Percentiles rank a stretch among this genome's conserved stretches.
Evolutionary conservation across 202 grass and related monocot species (phyloP).

Genomic region (Eragrostis tef): DNA sequence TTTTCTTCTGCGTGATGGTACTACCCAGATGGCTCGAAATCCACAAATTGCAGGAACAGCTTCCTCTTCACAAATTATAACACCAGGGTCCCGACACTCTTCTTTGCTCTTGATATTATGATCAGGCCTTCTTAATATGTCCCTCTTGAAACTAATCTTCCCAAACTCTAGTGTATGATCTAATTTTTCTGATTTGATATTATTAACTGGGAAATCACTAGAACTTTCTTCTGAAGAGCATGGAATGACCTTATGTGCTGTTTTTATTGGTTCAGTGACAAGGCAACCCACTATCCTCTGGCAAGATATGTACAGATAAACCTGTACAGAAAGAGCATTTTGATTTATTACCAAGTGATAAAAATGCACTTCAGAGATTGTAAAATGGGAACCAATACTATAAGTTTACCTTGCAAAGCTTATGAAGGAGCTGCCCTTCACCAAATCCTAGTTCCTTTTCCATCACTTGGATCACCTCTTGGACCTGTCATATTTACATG

Average conservation of each 20-base stretch:
- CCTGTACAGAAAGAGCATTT: slow-evolving; percentile 46
- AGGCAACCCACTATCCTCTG: slow-evolving; percentile 84
- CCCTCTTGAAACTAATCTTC: slow-evolving; percentile 77
- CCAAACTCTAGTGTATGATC: slow-evolving; percentile 72
- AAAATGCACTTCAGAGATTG: background rate
- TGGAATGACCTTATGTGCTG: slow-evolving; percentile 71
- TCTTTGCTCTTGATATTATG: slow-evolving; percentile 44
- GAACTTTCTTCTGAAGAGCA: slow-evolving; percentile 27
- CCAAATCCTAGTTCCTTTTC: slow-evolving; percentile 84
- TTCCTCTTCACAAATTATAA: slow-evolving; percentile 71
- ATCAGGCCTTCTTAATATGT: slow-evolving; percentile 52
- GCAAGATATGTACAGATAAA: slow-evolving; percentile 81
- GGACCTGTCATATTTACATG: slow-evolving; percentile 57
- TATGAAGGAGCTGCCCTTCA: slow-evolving; percentile 70
- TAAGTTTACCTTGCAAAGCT: slow-evolving; percentile 71
- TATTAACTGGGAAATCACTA: slow-evolving; percentile 23
- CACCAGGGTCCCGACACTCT: slow-evolving; percentile 55
- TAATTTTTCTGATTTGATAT: slow-evolving; percentile 36
- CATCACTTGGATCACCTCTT: slow-evolving; percentile 67
- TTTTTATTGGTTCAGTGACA: slow-evolving; percentile 79
- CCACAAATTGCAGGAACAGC: slow-evolving; percentile 65
- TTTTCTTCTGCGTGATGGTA: slow-evolving; percentile 73
- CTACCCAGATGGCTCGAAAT: slow-evolving; percentile 90
- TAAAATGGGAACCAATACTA: slow-evolving; percentile 22
- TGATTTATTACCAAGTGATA: background rate